These are phyloP conservation scores for Penicillium malachiteum DNA, from an alignment of 495 filamentous ascomycete species.

Conservation along the genomic window DNA sequence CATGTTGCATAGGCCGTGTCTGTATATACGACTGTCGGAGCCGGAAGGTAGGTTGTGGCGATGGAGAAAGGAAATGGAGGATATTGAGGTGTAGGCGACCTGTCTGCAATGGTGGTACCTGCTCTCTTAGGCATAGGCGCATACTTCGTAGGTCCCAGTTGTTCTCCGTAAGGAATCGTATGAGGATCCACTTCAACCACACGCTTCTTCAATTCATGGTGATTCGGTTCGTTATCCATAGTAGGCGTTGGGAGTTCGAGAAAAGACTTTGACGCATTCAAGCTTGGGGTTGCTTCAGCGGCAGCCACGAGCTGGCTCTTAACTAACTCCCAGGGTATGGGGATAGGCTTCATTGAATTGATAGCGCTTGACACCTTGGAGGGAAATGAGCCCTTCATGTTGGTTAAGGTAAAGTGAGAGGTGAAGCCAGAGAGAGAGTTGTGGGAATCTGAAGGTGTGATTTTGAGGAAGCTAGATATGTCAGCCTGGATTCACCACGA, in stretches of 20 bases:
- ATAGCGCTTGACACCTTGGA: conserved; percentile 40
- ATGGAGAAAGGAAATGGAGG: conserved; percentile 62
- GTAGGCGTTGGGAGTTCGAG: conserved; percentile 20
- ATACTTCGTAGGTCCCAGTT: conserved; percentile 64
- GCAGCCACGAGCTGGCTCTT: conserved; percentile 8
- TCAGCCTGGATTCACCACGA: too few species aligned
- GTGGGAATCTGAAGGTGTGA: conserved; percentile 51
- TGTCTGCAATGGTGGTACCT: conserved; percentile 61
- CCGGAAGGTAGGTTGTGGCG: conserved; percentile 56
- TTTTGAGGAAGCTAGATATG: conserved; percentile 60
- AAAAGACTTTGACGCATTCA: conserved; percentile 8
- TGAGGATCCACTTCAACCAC: conserved; percentile 32
- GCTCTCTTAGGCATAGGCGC: conserved; percentile 72
- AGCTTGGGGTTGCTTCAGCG: conserved; percentile 4
- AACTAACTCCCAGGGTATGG: conserved; percentile 27
- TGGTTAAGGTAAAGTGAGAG: conserved; percentile 64
- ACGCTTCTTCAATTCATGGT: conserved; percentile 33
- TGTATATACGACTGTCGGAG: conserved; percentile 58
- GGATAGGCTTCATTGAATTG: conserved; percentile 37
- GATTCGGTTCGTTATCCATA: conserved; percentile 7
- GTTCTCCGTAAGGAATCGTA: conserved; percentile 58
- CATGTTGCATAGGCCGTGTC: conserved; percentile 59
- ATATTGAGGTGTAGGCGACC: conserved; percentile 53
- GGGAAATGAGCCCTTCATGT: conserved; percentile 66
- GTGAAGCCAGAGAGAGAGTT: conserved; percentile 51